Conservation (phyloP, 1,139 yeast genomes). For the Suhomyces terraborum region DNA sequence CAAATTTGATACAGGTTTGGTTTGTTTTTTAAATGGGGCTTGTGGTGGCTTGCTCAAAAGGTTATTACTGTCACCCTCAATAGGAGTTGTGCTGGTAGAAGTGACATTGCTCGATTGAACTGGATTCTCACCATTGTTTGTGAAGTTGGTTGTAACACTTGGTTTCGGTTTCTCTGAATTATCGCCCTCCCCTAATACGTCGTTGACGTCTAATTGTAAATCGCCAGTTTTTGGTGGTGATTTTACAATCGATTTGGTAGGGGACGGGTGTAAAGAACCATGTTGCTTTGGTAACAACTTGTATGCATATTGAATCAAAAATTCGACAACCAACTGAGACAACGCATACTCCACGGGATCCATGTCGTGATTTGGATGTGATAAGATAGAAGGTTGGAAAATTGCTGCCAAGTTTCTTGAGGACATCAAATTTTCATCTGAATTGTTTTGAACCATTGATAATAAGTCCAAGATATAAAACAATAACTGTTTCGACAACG, state of each 20-base stretch:
- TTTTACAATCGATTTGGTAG: conserved; percentile 7
- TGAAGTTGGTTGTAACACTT: conserved; percentile 5
- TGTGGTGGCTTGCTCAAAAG: conserved; percentile 19
- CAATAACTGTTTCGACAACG: conserved; percentile 74
- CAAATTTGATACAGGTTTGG: conserved; percentile 59
- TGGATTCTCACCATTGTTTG: conserved; percentile 1
- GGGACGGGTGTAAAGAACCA: conserved; percentile 9
- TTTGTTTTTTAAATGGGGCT: conserved; percentile 43
- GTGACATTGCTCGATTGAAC: conserved; percentile 18
- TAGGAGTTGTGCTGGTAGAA: conserved; percentile 24
- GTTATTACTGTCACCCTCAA: conserved; percentile 14
- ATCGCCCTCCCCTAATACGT: conserved; percentile 10
- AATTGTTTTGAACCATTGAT: conserved; percentile 80
- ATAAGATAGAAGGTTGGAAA: conserved; percentile 90
- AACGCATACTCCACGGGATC: conserved; percentile 88
- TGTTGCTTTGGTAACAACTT: conserved; percentile 60
- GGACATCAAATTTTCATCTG: conserved; percentile 84
- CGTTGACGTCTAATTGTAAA: conserved; percentile 9
- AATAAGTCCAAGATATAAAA: conserved; percentile 85
- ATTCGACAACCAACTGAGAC: conserved; percentile 84
- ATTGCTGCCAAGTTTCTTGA: conserved; percentile 92
- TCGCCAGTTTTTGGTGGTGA: conserved; percentile 5
- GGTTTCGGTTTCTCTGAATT: conserved; percentile 6
- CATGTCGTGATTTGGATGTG: conserved; percentile 92
- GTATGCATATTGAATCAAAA: conserved; percentile 83